Evolutionary conservation across 2,329 filamentous ascomycete species (phyloP), one percentile per base, ranked within the genome.

Genomic region (Aspergillus hortae): DNA sequence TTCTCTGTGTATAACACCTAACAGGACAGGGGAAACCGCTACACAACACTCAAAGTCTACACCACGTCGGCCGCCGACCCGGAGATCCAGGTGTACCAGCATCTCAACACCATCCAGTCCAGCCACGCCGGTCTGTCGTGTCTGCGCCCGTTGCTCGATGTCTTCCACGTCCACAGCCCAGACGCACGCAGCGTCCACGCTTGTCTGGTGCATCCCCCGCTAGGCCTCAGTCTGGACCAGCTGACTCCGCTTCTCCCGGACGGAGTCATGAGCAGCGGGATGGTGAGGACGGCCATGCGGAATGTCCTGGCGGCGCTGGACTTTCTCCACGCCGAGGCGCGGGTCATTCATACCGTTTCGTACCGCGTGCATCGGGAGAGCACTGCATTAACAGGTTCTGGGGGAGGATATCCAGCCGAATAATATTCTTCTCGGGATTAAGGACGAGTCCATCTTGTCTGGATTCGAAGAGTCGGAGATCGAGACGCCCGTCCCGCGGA

Each of bases 401-500:
- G 23, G 23, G 12, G 19, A 33, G 71, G 65, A 71, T 54, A 53
- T 70, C 7, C 62, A 67, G 46, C 59, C 61, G 5, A 61, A 59
- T 30, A 72, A 72, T 17, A 56, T 72, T 21, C 58, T 72, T 30
- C 40, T 69, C 1, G 56, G 49, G 0, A 65, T 68, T 32, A 52
- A 62, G 23, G 17, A 71, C 46, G 45, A 61, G 1, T 61, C 59
- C 2, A 53, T 71, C 15, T 47, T 73, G 5, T 47, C 48, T 3
- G n/a, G 17, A 32, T 66, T 67, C 33, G 66, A 70, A 52, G 23
- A 63, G 38, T 56, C 54, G 1, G 67, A 71, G 54, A 40, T 63
- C 5, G 50, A 61, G 3, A 15, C 51, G 7, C 67, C 68, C 21
- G 56, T 56, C 14, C 58, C 62, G 5, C 44, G 65, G 12, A 73